Percentiles rank a stretch among this genome's conserved stretches.
Evolutionary conservation across 2,329 filamentous ascomycete genomes (phyloP).

Genomic region (Colletotrichum sp.): DNA sequence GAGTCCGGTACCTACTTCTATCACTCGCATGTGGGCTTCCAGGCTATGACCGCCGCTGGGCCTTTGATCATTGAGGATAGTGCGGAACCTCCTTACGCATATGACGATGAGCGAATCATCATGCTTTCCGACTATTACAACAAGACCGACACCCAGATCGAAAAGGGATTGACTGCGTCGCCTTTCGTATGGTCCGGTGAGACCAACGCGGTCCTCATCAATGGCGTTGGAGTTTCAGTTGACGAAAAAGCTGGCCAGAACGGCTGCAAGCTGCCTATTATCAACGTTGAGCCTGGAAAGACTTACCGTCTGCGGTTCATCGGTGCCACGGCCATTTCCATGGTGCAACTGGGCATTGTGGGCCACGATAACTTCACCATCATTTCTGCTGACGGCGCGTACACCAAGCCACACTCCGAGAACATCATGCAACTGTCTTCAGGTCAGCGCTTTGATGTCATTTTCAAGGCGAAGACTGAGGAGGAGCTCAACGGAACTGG

Average conservation of each 20-base stretch:
- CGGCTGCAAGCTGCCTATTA: conserved; percentile 51
- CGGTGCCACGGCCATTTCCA: conserved; percentile 59
- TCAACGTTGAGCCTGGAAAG: conserved; percentile 64
- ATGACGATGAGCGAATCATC: conserved; percentile 66
- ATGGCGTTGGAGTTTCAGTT: conserved; percentile 47
- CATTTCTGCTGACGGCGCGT: conserved; percentile 64
- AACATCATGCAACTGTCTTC: conserved; percentile 59
- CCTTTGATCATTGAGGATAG: conserved; percentile 62
- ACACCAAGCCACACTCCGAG: conserved; percentile 52
- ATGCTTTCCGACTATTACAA: conserved; percentile 63
- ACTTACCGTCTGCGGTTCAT: conserved; percentile 69
- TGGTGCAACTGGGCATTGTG: conserved; percentile 60
- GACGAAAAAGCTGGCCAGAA: conserved; percentile 24
- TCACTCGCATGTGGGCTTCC: conserved; percentile 70
- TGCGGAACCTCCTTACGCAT: conserved; percentile 56
- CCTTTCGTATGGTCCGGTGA: conserved; percentile 67
- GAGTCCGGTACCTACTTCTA: conserved; percentile 72
- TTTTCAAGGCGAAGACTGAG: conserved; percentile 57
- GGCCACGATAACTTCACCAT: conserved; percentile 60
- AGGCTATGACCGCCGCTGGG: conserved; percentile 63
- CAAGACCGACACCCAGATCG: conserved; percentile 56
- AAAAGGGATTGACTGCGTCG: conserved; percentile 49
- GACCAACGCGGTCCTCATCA: conserved; percentile 60
- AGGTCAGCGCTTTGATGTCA: conserved; percentile 66
- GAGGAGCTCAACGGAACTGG: conserved; percentile 42